These are phyloP conservation scores for Mucor racemosus DNA, from an alignment of 371 early-diverging fungal genomes.

Conservation along the genomic window DNA sequence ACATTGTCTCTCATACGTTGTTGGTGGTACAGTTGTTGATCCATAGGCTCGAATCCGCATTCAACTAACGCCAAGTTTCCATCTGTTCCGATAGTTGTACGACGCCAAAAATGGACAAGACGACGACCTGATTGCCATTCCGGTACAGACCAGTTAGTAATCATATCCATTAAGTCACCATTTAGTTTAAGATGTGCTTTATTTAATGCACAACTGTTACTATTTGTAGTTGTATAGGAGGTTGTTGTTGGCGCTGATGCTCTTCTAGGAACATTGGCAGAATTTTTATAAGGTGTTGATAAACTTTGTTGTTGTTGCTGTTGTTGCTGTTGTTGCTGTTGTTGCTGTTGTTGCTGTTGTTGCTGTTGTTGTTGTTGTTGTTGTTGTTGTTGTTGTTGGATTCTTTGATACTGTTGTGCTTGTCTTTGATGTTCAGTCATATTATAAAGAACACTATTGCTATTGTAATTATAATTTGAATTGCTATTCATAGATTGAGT, in stretches of 20 bases:
- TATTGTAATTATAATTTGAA: background rate
- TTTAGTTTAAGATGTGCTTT: constrained; percentile 19
- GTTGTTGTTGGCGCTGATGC: constrained; percentile 9
- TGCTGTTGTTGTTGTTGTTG: too few species aligned
- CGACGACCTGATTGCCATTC: constrained; percentile 72
- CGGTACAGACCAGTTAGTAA: constrained; percentile 57
- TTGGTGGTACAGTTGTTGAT: constrained; percentile 23
- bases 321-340: background rate
- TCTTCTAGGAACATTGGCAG: background rate
- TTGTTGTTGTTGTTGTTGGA: too few species aligned
- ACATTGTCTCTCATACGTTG: constrained; percentile 23
- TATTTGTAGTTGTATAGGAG: constrained; percentile 9
- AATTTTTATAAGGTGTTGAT: background rate
- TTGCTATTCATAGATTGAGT: background rate
- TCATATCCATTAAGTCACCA: constrained; percentile 23
- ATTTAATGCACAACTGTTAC: constrained; percentile 20
- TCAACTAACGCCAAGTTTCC: constrained; percentile 8
- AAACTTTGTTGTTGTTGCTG: background rate
- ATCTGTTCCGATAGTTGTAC: background rate
- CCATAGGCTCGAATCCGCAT: constrained; percentile 22
- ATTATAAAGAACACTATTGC: background rate
- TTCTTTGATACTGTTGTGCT: background rate
- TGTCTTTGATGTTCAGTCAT: constrained; percentile 5
- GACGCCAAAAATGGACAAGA: constrained; percentile 74
- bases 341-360: too few species aligned